A percentile compares a stretch with the other conserved stretches of the same genome.
phyloP scores from a whole-genome alignment of 179 eudicot species.

The Actinidia chinensis region DNA sequence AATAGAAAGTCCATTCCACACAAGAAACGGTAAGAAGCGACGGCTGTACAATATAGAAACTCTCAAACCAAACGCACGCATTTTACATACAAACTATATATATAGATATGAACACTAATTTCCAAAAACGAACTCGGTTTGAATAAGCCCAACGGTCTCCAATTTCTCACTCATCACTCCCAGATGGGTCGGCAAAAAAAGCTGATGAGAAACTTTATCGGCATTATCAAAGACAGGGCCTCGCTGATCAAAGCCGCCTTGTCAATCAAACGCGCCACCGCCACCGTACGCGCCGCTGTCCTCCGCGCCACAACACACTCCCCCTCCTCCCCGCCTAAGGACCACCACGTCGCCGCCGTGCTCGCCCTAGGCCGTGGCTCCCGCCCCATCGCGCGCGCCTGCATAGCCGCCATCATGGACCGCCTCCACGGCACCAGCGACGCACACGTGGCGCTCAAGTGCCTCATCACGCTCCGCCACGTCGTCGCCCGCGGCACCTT shows the following conservation, averaged over 20 bases:
- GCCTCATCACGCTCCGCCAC: conserved; percentile 57
- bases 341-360: conserved; percentile 38
- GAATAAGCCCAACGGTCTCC: not conserved
- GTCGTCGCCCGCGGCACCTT: conserved; percentile 40
- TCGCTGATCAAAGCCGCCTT: conserved; percentile 49
- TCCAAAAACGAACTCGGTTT: not conserved
- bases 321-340: conserved; percentile 39
- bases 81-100: not conserved
- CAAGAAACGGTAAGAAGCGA: no score
- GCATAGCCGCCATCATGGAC: conserved; percentile 41
- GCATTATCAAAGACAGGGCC: conserved; percentile 52
- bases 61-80: not conserved
- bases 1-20: no score
- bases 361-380: conserved; percentile 34
- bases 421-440: conserved; percentile 45
- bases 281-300: conserved; percentile 42
- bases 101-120: not conserved
- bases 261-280: conserved; percentile 31
- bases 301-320: conserved; percentile 60
- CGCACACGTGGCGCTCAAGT: conserved; percentile 65
- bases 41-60: no score
- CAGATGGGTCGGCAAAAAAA: conserved; percentile 14
- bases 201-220: conserved; percentile 28
- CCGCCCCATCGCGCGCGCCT: conserved; percentile 27
- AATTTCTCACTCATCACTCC: not conserved